Base-by-base conservation (phyloP, 306 rosid species). In the Lathyrus sativus region DNA sequence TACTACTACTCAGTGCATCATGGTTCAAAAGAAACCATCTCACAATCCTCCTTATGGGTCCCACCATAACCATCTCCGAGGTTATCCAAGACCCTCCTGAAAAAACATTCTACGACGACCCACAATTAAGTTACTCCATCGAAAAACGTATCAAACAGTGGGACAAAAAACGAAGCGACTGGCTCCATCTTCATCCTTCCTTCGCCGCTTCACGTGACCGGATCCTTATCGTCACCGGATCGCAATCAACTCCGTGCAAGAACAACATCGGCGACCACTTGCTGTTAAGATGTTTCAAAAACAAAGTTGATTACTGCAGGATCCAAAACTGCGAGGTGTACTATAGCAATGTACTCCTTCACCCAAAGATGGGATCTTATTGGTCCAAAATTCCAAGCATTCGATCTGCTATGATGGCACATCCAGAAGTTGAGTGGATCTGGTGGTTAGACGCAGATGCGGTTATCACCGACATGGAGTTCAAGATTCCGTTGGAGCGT, bases 361-460 rank as follows among this genome's bases (percentile, higher is more conserved):
- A 90, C 58, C 90, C 84, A 0, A 66, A 79, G 42, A 88, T 91
- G 97, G 45, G 17, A 42, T 29, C 74, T 1, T 84, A 76, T 48
- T 91, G 97, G 95, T 89, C 89, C 63, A 91, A 91, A 67, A 83
- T 86, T 1, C 86, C 89, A 2, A 79, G 86, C 37, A 76, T 88
- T 24, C 78, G 83, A 59, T 87, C 92, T 5, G 79, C 91, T 3
- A 88, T 88, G 95, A 11, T 88, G 77, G 95, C 95, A 68, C 97
- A 88, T 14, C 89, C 90, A 17, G 92, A 84, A 42, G 87, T 67
- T n/a, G 90, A 88, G 87, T 90, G 95, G 95, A 74, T 90, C 68
- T 91, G 89, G 90, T 91, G 97, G 97, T 83, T 91, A 3, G 95
- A 88, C 79, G 86, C 92, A 6, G 95, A 88, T 75, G 95, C 92